phyloP scores from a whole-genome alignment of 2,329 filamentous ascomycete species.

The Colletotrichum somersetense region DNA sequence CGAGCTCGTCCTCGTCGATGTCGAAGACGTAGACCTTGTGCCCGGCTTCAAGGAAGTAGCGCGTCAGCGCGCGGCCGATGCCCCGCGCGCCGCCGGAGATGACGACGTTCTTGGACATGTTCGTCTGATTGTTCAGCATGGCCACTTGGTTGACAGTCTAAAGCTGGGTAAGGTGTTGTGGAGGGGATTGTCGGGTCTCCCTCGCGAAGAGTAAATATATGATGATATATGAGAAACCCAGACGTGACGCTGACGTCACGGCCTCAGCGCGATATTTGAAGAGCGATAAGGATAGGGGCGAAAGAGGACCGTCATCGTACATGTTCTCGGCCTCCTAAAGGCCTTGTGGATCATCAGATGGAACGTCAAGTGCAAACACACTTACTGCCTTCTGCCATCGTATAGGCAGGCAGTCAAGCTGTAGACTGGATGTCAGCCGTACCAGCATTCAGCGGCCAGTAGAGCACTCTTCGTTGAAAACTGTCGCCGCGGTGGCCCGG shows the following conservation, averaged over 20 bases:
- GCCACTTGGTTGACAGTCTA: background rate
- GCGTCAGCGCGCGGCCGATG: slow-evolving; percentile 59
- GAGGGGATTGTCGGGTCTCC: no score
- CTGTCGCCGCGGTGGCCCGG: background rate
- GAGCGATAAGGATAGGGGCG: slow-evolving; percentile 11
- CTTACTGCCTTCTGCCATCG: background rate
- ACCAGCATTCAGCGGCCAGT: background rate
- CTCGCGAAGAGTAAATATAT: background rate
- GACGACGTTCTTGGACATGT: background rate
- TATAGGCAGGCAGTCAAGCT: background rate
- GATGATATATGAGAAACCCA: background rate
- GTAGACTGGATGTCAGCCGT: background rate
- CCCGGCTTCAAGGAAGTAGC: slow-evolving; percentile 56
- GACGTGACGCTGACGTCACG: slow-evolving; percentile 9
- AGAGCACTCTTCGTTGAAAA: background rate
- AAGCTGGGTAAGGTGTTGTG: background rate
- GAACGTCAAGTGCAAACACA: background rate
- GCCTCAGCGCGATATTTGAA: background rate
- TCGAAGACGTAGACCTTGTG: slow-evolving; percentile 60
- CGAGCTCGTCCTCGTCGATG: slow-evolving; percentile 55
- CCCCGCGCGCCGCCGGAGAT: slow-evolving; percentile 55
- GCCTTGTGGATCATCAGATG: background rate
- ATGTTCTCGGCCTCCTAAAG: background rate
- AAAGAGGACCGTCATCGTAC: background rate
- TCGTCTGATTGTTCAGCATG: background rate